These are phyloP conservation scores for Sporisorium exsertum DNA, from an alignment of 1,284 basidiomycete species.

Conservation along the genomic window DNA sequence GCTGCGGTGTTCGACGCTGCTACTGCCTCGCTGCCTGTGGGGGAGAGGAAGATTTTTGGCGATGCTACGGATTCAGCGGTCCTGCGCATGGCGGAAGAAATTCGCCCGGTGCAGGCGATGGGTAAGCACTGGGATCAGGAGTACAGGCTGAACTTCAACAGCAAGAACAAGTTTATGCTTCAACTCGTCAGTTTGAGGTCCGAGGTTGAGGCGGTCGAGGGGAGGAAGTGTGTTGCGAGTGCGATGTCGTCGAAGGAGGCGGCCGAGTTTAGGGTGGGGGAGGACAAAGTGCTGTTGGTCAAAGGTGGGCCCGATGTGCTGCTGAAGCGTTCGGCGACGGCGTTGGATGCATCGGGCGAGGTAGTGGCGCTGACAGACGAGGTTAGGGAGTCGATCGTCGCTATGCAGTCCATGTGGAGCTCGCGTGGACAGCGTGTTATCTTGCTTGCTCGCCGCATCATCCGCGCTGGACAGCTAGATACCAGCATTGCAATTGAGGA, in stretches of 20 bases:
- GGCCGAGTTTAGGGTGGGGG: slow-evolving; percentile 54
- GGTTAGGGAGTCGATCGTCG: slow-evolving; percentile 16
- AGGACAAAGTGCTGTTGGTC: slow-evolving; percentile 40
- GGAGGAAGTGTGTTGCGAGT: background rate
- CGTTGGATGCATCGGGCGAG: slow-evolving; percentile 61
- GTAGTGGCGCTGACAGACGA: slow-evolving; percentile 27
- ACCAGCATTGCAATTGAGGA: slow-evolving; percentile 69
- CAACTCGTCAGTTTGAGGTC: slow-evolving; percentile 57
- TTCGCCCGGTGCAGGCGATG: slow-evolving; percentile 67
- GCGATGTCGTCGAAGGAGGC: slow-evolving; percentile 66
- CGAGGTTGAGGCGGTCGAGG: slow-evolving; percentile 3
- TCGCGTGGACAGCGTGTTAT: slow-evolving; percentile 76
- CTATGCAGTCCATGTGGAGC: slow-evolving; percentile 71
- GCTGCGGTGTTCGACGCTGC: slow-evolving; percentile 74
- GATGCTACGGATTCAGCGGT: slow-evolving; percentile 77
- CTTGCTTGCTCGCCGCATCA: slow-evolving; percentile 68
- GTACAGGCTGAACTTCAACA: slow-evolving; percentile 74
- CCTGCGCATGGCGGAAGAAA: slow-evolving; percentile 74
- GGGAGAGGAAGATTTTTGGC: slow-evolving; percentile 72
- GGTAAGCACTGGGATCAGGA: slow-evolving; percentile 69
- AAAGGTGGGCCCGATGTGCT: slow-evolving; percentile 63
- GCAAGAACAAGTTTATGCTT: slow-evolving; percentile 78
- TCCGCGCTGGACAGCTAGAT: slow-evolving; percentile 61
- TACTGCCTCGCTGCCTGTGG: slow-evolving; percentile 29
- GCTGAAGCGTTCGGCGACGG: slow-evolving; percentile 69